These are phyloP conservation scores for Magnolia sinica DNA, from an alignment of 164 flowering plant species.

Conservation along the genomic window DNA sequence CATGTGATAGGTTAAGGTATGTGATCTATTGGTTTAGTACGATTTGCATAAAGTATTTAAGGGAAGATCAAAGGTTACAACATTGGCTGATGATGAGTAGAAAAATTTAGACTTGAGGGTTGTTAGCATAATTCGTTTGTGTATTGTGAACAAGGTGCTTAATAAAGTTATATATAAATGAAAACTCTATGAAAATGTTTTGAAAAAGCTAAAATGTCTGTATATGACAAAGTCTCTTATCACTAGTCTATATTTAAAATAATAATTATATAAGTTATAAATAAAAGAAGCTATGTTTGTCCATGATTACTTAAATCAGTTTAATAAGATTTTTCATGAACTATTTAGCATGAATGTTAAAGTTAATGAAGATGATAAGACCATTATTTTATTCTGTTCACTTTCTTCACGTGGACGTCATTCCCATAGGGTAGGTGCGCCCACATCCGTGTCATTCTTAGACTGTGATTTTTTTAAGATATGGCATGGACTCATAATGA, in stretches of 20 bases:
- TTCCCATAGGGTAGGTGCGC: no score
- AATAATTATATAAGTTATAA: neutral
- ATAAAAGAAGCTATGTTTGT: slow-evolving; percentile 1
- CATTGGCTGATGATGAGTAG: no score
- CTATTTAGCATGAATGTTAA: neutral
- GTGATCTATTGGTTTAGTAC: no score
- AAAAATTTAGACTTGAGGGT: no score
- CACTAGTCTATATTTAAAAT: neutral
- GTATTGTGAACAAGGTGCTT: neutral
- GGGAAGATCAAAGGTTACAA: no score
- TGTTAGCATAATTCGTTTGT: no score
- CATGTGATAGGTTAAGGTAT: no score
- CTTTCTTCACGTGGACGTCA: neutral
- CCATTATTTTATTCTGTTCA: neutral
- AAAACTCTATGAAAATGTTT: neutral
- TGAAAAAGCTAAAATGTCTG: neutral
- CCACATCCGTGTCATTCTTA: no score
- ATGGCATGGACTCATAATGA: no score
- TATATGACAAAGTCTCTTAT: neutral
- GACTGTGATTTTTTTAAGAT: no score
- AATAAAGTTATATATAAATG: neutral
- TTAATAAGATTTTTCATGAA: neutral
- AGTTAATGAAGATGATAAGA: neutral
- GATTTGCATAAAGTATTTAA: no score
- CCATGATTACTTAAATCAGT: neutral